A percentile compares a stretch with the other conserved stretches of the same genome.
phyloP scores from a whole-genome alignment of 495 filamentous ascomycete species.

The Rhypophila decipiens region DNA sequence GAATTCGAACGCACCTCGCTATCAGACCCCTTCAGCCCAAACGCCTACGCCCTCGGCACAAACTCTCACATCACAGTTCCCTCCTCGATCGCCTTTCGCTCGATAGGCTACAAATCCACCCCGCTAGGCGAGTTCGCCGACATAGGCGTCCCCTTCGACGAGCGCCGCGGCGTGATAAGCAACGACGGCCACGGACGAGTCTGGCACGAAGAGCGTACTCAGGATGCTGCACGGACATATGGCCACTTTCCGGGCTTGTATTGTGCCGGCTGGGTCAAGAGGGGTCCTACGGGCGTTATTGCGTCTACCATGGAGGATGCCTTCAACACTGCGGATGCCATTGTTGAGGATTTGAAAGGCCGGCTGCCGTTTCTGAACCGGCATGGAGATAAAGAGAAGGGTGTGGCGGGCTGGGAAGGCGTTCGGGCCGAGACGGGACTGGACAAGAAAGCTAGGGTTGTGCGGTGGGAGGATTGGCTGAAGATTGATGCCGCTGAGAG shows the following conservation, averaged over 20 bases:
- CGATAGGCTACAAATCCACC: conserved; percentile 84
- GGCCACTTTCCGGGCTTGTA: conserved; percentile 69
- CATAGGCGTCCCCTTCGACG: conserved; percentile 75
- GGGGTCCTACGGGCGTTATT: conserved; percentile 92
- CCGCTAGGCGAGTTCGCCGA: conserved; percentile 68
- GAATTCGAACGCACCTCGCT: conserved; percentile 59
- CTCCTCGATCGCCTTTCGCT: conserved; percentile 72
- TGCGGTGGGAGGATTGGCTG: conserved; percentile 81
- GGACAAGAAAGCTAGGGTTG: conserved; percentile 33
- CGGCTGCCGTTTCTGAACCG: conserved; percentile 39
- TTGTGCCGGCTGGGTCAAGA: conserved; percentile 94
- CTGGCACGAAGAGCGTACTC: conserved; percentile 20
- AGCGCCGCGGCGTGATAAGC: conserved; percentile 63
- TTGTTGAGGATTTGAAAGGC: conserved; percentile 63
- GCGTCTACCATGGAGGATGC: conserved; percentile 95
- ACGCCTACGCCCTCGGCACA: conserved; percentile 47
- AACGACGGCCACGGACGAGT: conserved; percentile 82
- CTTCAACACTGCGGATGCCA: conserved; percentile 78
- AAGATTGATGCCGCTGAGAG: conserved; percentile 76
- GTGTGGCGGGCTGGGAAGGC: conserved; percentile 66
- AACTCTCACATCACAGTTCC: conserved; percentile 37
- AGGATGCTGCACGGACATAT: conserved; percentile 20
- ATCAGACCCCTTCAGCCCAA: conserved; percentile 38
- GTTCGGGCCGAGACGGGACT: conserved; percentile 41
- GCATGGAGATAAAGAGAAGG: conserved; percentile 29